These are phyloP conservation scores for Tetradesmus lagerheimii DNA, from an alignment of 139 green algal genomes.

Conservation along the genomic window DNA sequence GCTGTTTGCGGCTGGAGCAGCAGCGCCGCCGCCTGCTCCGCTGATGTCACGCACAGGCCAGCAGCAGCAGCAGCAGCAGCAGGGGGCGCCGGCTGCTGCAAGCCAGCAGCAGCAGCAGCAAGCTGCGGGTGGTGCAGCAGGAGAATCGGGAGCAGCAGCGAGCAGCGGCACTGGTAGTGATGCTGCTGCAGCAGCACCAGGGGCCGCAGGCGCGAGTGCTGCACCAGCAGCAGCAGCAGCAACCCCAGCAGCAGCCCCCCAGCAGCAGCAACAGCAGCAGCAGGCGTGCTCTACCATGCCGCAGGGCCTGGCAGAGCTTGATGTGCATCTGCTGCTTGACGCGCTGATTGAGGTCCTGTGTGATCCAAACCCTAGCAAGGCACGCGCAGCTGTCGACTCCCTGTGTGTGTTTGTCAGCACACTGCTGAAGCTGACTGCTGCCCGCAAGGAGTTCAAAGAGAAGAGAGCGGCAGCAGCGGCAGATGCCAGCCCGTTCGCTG, in stretches of 20 bases:
- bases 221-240: constrained; percentile 2
- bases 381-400: constrained; percentile 68
- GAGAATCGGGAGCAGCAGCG: constrained; percentile 25
- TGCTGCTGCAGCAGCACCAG: not conserved
- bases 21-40: constrained; percentile 59
- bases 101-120: not conserved
- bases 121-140: not conserved
- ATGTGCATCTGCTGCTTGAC: constrained; percentile 90
- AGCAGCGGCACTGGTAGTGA: not conserved
- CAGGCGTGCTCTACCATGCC: constrained; percentile 41
- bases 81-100: not conserved
- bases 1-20: constrained; percentile 81
- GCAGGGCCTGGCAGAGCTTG: constrained; percentile 77
- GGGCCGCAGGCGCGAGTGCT: too few species aligned
- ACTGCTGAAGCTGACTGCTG: constrained; percentile 70
- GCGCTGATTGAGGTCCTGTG: constrained; percentile 83
- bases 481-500: not conserved
- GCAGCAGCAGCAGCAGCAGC: constrained; percentile 33
- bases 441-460: constrained; percentile 29
- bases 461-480: not conserved
- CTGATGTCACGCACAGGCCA: constrained; percentile 51
- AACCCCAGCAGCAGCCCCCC: not conserved
- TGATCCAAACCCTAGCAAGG: constrained; percentile 53
- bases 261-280: constrained; percentile 37
- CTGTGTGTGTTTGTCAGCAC: constrained; percentile 86